phyloP scores from a whole-genome alignment of 257 asterid genomes.

The Solanum arcanum region DNA sequence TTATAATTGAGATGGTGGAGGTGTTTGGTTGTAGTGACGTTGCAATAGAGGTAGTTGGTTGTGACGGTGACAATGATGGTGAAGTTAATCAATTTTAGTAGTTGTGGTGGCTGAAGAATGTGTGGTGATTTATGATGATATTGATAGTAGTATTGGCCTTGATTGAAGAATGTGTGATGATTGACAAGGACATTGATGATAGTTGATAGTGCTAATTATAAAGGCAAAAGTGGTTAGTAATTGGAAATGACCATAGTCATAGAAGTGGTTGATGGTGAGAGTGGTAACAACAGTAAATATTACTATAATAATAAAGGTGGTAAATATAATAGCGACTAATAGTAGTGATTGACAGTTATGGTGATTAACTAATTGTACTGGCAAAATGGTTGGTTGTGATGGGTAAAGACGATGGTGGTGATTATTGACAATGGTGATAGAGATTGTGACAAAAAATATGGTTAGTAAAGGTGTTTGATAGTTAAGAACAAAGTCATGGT shows the following conservation, averaged over 20 bases:
- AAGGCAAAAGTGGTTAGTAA: background rate
- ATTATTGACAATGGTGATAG: too few relatives aligned
- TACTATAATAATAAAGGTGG: background rate
- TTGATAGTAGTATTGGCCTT: too few relatives aligned
- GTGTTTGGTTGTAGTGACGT: background rate
- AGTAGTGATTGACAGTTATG: background rate
- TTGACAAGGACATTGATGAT: background rate
- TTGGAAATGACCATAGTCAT: rapidly evolving
- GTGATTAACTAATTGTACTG: background rate
- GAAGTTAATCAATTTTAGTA: background rate
- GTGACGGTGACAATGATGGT: background rate
- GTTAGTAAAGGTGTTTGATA: too few relatives aligned
- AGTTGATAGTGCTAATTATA: background rate
- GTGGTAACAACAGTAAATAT: too few relatives aligned
- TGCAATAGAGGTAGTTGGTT: background rate
- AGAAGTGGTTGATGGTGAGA: background rate
- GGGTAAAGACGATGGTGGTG: too few relatives aligned
- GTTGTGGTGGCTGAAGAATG: background rate
- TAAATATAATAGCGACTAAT: background rate
- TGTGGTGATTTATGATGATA: too few relatives aligned
- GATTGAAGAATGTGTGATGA: too few relatives aligned
- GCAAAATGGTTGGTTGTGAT: background rate
- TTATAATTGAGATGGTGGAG: background rate
- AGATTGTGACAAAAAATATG: too few relatives aligned
- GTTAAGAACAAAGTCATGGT: too few relatives aligned